Evolutionary conservation across 2,329 filamentous ascomycete genomes (phyloP), one percentile per base, ranked within the genome.

Genomic region (Aureobasidium pullulans): DNA sequence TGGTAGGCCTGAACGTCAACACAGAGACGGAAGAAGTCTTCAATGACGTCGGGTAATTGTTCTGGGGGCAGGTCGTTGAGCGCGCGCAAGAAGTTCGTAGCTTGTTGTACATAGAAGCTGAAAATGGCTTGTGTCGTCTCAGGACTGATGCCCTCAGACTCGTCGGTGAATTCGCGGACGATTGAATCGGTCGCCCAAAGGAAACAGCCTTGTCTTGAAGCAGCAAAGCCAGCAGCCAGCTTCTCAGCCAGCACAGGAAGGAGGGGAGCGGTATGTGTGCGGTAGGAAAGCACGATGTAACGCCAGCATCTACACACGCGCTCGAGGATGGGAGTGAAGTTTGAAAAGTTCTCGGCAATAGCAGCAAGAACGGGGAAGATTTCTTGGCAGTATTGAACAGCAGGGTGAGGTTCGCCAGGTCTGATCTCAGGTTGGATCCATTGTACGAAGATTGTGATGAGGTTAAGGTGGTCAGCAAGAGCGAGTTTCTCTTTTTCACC

Each of bases 141-240:
- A 53, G 86, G 81, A 58, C 93, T 87, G 19, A 97, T 89, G 62
- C 89, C 84, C 66, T 96, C 91, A 43, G 89, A 84, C 43, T 93
- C 91, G 66, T 96, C 90, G 0, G 90, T 94, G 70, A 97, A 99
- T 72, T 99, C 94, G 61, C 94, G 88, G 32, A 99, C 82, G 63
- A 99, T 95, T 8, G 93, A 90, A 64, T 92, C 89, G 2, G 93
- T 96, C 1, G 94, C 93, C 94, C 94, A 99, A n/a, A 99, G 80
- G 80, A 99, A 99, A 72, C 93, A 96, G 11, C 94, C 94, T 74
- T 99, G 93, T 62, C 86, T 84, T 10, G 93, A 96, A 16, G 83
- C 81, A 59, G 88, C 82, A 71, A 99, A 99, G 4, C 93, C 92
- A 63, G 81, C 82, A 1, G 90, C 90, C 60, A 99, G 82, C 73